Evolutionary conservation across 495 filamentous ascomycete genomes (phyloP).

Genomic region (Parathielavia appendiculata): DNA sequence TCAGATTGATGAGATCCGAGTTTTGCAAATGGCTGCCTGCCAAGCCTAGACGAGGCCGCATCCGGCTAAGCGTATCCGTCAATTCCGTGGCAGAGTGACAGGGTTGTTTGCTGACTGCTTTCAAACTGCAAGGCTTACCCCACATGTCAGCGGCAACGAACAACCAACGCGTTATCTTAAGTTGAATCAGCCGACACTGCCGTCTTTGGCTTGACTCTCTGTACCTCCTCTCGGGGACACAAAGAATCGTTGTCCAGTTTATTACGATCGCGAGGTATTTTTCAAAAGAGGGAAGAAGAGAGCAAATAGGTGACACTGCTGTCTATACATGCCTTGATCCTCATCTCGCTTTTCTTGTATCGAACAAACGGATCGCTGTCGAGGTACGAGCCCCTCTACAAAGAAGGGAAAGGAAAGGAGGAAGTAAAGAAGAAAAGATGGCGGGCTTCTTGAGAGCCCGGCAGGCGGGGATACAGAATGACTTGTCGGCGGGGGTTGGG

Average conservation of each 20-base stretch:
- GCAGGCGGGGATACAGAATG: constrained; percentile 86
- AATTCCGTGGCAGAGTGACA: not conserved
- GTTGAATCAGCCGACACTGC: not conserved
- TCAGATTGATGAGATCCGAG: not conserved
- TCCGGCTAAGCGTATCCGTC: not conserved
- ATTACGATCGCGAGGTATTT: no score
- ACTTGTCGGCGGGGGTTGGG: constrained; percentile 74
- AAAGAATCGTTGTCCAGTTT: no score
- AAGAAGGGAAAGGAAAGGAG: not conserved
- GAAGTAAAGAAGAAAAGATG: constrained; percentile 45
- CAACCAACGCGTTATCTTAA: not conserved
- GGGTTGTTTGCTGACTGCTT: not conserved
- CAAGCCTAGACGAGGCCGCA: not conserved
- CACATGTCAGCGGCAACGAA: constrained; percentile 2
- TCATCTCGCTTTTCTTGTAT: no score
- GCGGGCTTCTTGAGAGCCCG: constrained; percentile 83
- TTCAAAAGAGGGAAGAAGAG: no score
- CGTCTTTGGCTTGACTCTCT: no score
- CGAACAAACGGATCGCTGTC: no score
- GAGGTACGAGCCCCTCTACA: no score
- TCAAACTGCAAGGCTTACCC: not conserved
- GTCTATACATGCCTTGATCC: no score
- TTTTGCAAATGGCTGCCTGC: not conserved
- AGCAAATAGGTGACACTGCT: no score
- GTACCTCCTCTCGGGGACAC: no score